Evolutionary conservation across 805 yeast genomes (phyloP), one percentile per base, ranked within the genome.

Genomic region (Yarrowia sp.): DNA sequence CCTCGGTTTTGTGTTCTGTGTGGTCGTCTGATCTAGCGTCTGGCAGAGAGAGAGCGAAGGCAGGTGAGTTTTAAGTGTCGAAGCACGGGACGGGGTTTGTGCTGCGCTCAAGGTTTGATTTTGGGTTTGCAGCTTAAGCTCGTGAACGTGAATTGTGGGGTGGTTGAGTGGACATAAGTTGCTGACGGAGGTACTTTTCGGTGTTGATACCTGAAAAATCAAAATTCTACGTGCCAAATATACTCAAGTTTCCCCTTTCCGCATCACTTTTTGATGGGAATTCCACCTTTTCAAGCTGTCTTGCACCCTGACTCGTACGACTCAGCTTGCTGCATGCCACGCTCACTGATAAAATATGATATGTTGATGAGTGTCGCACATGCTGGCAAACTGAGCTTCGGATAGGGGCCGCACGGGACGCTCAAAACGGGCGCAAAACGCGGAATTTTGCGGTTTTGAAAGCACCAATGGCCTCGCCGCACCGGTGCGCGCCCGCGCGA

Each of bases 131-230:
- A n/a, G 55, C 55, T 47, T 47, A 47, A 47, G 55, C 55, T 47
- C 55, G 38, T 47, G 55, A 47, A 47, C 38, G 55, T 47, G 55
- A 47, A 47, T 47, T 47, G 55, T 31, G 55, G 55, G 55, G 55
- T 32, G 55, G 24, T 16, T 18, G 9, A 3, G n/a, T 18, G n/a
- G 41, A 27, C n/a, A n/a, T n/a, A n/a, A n/a, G n/a, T n/a, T n/a
- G n/a, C n/a, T n/a, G n/a, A n/a, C n/a, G n/a, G n/a, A n/a, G n/a
- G n/a, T n/a, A n/a, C n/a, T n/a, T n/a, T n/a, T n/a, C n/a, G n/a
- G n/a, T n/a, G n/a, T n/a, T n/a, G n/a, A n/a, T n/a, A n/a, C n/a
- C n/a, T n/a, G n/a, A n/a, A n/a, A n/a, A n/a, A n/a, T n/a, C n/a
- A n/a, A n/a, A n/a, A n/a, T n/a, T n/a, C n/a, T n/a, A n/a, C n/a